These are phyloP conservation scores for Fusarium marasasianum DNA, from an alignment of 2,329 filamentous ascomycete genomes.

Conservation along the genomic window DNA sequence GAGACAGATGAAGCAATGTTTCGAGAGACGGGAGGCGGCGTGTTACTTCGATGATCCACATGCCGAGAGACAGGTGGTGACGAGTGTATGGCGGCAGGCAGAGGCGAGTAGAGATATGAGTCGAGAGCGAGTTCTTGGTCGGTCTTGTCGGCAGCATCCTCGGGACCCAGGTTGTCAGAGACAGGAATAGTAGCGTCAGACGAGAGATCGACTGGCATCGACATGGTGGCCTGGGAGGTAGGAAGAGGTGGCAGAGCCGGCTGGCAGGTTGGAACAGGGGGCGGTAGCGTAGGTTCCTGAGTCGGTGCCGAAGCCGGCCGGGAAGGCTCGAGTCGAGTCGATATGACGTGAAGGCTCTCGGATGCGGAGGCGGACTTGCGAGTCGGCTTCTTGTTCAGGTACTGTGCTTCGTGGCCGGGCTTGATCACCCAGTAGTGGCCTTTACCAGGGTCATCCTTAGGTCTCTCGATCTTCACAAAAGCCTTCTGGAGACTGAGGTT, in stretches of 20 bases:
- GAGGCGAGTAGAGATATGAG: constrained; percentile 73
- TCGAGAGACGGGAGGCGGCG: constrained; percentile 76
- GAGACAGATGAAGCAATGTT: constrained; percentile 70
- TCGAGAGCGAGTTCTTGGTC: constrained; percentile 54
- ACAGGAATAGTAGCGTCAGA: constrained; percentile 82
- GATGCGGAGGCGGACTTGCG: constrained; percentile 66
- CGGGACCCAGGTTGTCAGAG: constrained; percentile 70
- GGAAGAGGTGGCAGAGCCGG: constrained; percentile 53
- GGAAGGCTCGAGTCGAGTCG: constrained; percentile 63
- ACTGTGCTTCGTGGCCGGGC: constrained; percentile 86
- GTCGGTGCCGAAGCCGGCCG: constrained; percentile 51
- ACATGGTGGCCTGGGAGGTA: constrained; percentile 50
- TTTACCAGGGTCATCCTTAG: constrained; percentile 97
- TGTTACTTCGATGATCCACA: constrained; percentile 70
- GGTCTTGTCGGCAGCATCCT: constrained; percentile 56
- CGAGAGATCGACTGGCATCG: constrained; percentile 67
- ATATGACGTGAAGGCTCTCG: constrained; percentile 68
- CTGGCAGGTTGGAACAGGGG: constrained; percentile 52
- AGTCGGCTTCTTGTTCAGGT: constrained; percentile 84
- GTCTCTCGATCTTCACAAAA: constrained; percentile 93
- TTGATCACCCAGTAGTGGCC: constrained; percentile 97
- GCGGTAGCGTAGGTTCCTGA: constrained; percentile 60
- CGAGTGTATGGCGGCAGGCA: constrained; percentile 78
- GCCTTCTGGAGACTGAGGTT: constrained; percentile 97
- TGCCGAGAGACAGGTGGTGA: constrained; percentile 83